A percentile compares a stretch with the other conserved stretches of the same genome.
phyloP scores from a whole-genome alignment of 2,329 filamentous ascomycete genomes.

The Pseudopithomyces maydicus region DNA sequence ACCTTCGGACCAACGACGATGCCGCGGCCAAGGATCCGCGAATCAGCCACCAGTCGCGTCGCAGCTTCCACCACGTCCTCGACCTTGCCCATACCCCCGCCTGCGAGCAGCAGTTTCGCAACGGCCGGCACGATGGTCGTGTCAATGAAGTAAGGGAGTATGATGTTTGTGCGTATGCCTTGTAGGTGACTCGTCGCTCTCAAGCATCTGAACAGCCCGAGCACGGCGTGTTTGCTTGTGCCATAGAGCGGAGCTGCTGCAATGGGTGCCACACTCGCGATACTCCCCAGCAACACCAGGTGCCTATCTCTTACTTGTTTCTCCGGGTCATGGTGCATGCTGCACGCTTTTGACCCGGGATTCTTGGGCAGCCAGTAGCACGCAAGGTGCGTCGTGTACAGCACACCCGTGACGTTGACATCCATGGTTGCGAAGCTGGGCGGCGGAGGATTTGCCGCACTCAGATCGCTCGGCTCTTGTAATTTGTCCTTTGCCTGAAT shows the following conservation, averaged over 20 bases:
- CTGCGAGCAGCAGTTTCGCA: conserved; percentile 61
- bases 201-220: conserved; percentile 67
- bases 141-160: conserved; percentile 71
- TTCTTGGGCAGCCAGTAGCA: conserved; percentile 63
- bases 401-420: conserved; percentile 67
- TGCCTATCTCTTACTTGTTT: conserved; percentile 57
- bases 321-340: conserved; percentile 34
- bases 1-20: conserved; percentile 64
- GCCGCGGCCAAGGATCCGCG: conserved; percentile 60
- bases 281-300: conserved; percentile 66
- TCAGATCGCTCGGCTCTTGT: conserved; percentile 54
- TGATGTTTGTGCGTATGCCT: conserved; percentile 66
- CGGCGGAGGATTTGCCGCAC: conserved; percentile 52
- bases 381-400: conserved; percentile 70
- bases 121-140: conserved; percentile 60
- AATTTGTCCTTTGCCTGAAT: conserved; percentile 53
- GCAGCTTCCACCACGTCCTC: conserved; percentile 68
- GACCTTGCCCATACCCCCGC: conserved; percentile 57
- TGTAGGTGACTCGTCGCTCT: conserved; percentile 54
- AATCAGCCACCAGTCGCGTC: conserved; percentile 65
- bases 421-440: conserved; percentile 62
- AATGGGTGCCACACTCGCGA: conserved; percentile 58
- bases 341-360: conserved; percentile 48
- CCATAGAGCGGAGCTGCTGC: conserved; percentile 59
- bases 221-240: conserved; percentile 68